These are phyloP conservation scores for Trichoderma breve DNA, from an alignment of 2,329 filamentous ascomycete genomes.

Conservation along the genomic window DNA sequence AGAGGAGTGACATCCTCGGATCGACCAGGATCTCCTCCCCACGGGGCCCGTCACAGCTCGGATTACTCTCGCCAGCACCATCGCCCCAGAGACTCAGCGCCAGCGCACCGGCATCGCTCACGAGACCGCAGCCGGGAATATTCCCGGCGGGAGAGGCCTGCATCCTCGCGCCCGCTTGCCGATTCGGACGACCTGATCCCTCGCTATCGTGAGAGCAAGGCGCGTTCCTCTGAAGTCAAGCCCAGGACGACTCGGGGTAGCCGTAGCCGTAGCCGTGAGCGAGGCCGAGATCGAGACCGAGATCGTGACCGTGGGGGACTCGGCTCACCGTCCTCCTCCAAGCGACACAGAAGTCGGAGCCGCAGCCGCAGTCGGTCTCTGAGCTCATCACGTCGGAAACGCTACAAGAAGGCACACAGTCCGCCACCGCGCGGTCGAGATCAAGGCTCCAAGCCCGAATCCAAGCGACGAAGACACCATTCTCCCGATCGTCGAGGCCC, in stretches of 20 bases:
- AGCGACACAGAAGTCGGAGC: constrained; percentile 44
- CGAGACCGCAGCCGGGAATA: constrained; percentile 40
- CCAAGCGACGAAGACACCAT: constrained; percentile 33
- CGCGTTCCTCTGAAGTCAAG: constrained; percentile 32
- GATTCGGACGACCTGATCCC: constrained; percentile 40
- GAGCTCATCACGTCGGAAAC: constrained; percentile 40
- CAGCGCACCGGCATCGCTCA: constrained; percentile 38
- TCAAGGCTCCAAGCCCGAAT: constrained; percentile 38
- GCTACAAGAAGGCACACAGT: constrained; percentile 36
- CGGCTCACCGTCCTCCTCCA: constrained; percentile 40
- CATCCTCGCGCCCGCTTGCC: constrained; percentile 29
- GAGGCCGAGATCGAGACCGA: background rate
- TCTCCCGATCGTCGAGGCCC: constrained; percentile 34
- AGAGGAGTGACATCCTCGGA: constrained; percentile 35
- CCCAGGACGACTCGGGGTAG: constrained; percentile 35
- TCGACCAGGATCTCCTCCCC: constrained; percentile 34
- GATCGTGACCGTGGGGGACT: constrained; percentile 27
- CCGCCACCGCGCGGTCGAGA: constrained; percentile 41
- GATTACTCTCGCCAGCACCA: constrained; percentile 34
- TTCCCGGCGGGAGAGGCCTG: constrained; percentile 28
- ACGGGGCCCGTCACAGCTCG: constrained; percentile 32
- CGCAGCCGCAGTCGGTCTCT: constrained; percentile 41
- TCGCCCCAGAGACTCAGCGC: constrained; percentile 34
- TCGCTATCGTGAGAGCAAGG: constrained; percentile 36
- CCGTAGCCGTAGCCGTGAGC: constrained; percentile 26